phyloP scores from a whole-genome alignment of 805 yeast species.

The Candida dajiaensis region DNA sequence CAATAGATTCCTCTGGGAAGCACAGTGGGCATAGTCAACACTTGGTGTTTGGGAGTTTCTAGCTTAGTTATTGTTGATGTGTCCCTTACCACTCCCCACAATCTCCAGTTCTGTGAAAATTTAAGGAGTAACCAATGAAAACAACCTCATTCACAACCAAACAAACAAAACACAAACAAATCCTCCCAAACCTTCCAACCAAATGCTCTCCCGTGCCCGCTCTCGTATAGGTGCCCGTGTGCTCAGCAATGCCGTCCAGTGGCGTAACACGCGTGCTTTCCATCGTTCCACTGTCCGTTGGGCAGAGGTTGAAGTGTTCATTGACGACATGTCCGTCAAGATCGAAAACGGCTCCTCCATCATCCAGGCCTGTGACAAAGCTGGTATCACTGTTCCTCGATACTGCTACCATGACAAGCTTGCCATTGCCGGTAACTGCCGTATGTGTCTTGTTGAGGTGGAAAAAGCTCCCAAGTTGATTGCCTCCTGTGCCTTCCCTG shows the following conservation, averaged over 20 bases:
- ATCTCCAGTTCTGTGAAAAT: neutral
- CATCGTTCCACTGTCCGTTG: slow-evolving; percentile 27
- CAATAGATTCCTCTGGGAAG: no score
- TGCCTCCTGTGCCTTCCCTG: slow-evolving; percentile 91
- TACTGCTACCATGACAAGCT: slow-evolving; percentile 90
- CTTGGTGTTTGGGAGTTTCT: no score
- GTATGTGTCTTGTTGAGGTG: slow-evolving; percentile 88
- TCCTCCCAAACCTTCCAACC: neutral
- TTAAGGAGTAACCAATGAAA: neutral
- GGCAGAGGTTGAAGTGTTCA: slow-evolving; percentile 51
- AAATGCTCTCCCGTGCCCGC: slow-evolving; percentile 15
- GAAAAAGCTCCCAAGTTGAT: slow-evolving; percentile 86
- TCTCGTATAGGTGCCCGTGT: neutral
- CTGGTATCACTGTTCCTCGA: slow-evolving; percentile 83
- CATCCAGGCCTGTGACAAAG: slow-evolving; percentile 88
- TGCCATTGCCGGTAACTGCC: slow-evolving; percentile 88
- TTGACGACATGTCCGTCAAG: slow-evolving; percentile 67
- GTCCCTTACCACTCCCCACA: neutral
- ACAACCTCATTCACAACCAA: neutral
- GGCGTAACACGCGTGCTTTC: slow-evolving; percentile 21
- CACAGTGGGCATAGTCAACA: no score
- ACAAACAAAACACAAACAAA: neutral
- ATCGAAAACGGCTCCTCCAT: slow-evolving; percentile 85
- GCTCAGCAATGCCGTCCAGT: neutral
- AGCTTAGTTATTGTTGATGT: no score